phyloP scores from a whole-genome alignment of 75 land plant genomes.

The Cryptomeria japonica region DNA sequence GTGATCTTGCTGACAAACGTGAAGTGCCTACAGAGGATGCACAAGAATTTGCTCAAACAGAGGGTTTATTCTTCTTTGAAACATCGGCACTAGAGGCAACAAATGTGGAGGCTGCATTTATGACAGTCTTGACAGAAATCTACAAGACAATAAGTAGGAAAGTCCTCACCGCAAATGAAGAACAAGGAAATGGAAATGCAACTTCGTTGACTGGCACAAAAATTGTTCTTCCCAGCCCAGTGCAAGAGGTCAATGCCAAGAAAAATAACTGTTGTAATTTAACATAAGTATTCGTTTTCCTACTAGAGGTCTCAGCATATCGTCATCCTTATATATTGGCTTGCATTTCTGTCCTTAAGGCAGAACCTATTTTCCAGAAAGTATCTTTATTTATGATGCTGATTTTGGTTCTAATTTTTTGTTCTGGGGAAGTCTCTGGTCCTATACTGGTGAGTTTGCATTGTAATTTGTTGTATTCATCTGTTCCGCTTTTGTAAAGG shows the following conservation, averaged over 20 bases:
- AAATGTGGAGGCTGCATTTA: slow-evolving; percentile 57
- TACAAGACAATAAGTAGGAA: slow-evolving; percentile 43
- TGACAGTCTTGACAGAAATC: slow-evolving; percentile 33
- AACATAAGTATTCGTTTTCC: neutral
- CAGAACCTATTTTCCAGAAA: neutral
- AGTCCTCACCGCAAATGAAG: slow-evolving; percentile 32
- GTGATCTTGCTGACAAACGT: slow-evolving; percentile 22
- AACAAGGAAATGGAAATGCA: slow-evolving; percentile 28
- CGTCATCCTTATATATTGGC: neutral
- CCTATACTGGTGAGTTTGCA: neutral
- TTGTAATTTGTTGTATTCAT: neutral
- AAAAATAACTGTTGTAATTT: neutral
- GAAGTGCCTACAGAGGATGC: slow-evolving; percentile 29
- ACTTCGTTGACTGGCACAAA: slow-evolving; percentile 21
- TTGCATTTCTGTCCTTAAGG: neutral
- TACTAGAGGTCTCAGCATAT: neutral
- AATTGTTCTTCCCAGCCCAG: slow-evolving; percentile 16
- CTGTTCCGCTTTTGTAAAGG: neutral
- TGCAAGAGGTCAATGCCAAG: neutral
- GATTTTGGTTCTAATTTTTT: neutral
- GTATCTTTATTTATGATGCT: neutral
- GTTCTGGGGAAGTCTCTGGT: neutral
- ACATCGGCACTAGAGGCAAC: slow-evolving; percentile 57
- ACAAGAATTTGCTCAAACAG: slow-evolving; percentile 45
- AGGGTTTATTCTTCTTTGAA: slow-evolving; percentile 48